These are phyloP conservation scores for Xerocomus amazonicus DNA, from an alignment of 1,284 basidiomycete species.

Conservation along the genomic window DNA sequence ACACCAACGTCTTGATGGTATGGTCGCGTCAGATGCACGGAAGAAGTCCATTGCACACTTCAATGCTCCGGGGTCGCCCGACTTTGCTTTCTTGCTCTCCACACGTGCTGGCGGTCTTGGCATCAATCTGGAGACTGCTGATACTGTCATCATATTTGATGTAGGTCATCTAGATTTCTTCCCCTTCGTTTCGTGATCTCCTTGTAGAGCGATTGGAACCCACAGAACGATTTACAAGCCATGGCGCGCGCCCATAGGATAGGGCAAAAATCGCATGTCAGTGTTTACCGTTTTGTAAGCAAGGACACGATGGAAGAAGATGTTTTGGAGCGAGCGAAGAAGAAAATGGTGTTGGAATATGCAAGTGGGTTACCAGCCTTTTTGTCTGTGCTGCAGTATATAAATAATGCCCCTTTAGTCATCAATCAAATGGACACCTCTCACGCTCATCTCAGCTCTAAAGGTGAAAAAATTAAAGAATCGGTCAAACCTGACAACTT, in stretches of 20 bases:
- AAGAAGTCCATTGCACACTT: constrained; percentile 97
- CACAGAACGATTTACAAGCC: constrained; percentile 97
- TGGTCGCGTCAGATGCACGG: constrained; percentile 88
- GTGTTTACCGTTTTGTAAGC: constrained; percentile 96
- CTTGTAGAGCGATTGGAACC: constrained; percentile 87
- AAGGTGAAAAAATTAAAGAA: constrained; percentile 64
- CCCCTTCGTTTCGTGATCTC: constrained; percentile 14
- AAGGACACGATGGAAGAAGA: constrained; percentile 99
- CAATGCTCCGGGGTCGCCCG: constrained; percentile 90
- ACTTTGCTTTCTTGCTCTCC: constrained; percentile 96
- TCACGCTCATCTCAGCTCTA: constrained; percentile 90
- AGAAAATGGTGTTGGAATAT: constrained; percentile 99
- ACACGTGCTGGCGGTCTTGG: constrained; percentile 97
- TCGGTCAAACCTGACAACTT: constrained; percentile 81
- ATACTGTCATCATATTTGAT: constrained; percentile 99
- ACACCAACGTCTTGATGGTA: constrained; percentile 96
- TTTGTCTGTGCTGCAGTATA: constrained; percentile 5
- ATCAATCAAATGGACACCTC: constrained; percentile 99
- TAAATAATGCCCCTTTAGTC: constrained; percentile 48
- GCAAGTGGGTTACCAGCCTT: constrained; percentile 69
- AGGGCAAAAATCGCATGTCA: constrained; percentile 97
- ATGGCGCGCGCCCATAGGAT: constrained; percentile 99
- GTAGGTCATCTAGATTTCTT: constrained; percentile 46
- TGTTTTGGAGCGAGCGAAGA: constrained; percentile 95
- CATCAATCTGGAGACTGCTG: constrained; percentile 97